Conservation (phyloP, 2,329 filamentous ascomycete species). For the Ophiobolus disseminans region DNA sequence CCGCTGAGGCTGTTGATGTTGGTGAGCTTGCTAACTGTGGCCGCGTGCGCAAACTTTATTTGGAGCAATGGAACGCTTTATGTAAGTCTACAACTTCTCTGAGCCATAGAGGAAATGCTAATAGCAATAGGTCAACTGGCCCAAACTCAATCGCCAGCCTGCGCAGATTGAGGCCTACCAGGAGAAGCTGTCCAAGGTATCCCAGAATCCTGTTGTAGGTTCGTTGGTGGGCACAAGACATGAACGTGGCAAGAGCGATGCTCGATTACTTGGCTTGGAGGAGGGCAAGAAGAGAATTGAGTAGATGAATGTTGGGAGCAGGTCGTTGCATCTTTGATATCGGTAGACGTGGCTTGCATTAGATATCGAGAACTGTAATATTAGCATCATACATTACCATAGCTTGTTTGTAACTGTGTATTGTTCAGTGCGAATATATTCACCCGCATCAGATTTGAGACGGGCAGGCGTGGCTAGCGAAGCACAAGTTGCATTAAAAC, state of each 20-base stretch:
- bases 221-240: constrained; percentile 70
- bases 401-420: no score
- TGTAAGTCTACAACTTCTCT: constrained; percentile 65
- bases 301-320: constrained; percentile 47
- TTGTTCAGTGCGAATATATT: no score
- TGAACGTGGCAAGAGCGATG: constrained; percentile 83
- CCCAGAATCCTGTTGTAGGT: constrained; percentile 83
- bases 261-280: constrained; percentile 82
- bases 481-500: no score
- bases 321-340: neutral
- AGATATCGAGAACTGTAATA: neutral
- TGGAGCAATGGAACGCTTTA: constrained; percentile 88
- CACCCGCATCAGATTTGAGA: no score
- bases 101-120: neutral
- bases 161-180: constrained; percentile 88
- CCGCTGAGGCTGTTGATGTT: constrained; percentile 83
- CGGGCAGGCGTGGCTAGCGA: no score
- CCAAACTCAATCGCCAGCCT: constrained; percentile 87
- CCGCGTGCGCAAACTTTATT: constrained; percentile 79
- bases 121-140: constrained; percentile 97
- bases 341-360: neutral
- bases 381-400: no score
- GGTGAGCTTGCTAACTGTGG: constrained; percentile 74
- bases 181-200: constrained; percentile 81
- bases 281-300: constrained; percentile 99